phyloP scores from a whole-genome alignment of 352 stramenopile genomes.

The Globisporangium yorkense region DNA sequence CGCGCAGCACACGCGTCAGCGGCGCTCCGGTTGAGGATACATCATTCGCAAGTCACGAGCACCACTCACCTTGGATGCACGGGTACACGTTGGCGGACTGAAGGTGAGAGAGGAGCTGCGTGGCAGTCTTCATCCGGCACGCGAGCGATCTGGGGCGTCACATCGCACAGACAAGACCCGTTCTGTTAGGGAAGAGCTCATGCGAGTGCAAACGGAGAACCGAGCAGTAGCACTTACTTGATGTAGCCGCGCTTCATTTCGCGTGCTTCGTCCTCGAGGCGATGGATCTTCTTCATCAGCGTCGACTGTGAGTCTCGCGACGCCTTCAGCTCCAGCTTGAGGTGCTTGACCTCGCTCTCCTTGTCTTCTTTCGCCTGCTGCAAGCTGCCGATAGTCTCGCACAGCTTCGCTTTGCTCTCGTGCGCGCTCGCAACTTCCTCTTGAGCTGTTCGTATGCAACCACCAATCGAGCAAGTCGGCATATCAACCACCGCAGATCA shows the following conservation, averaged over 20 bases:
- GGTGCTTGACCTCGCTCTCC: slow-evolving; percentile 30
- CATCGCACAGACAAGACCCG: not conserved
- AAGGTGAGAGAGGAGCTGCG: slow-evolving; percentile 38
- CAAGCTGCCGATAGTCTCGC: slow-evolving; percentile 49
- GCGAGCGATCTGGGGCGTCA: slow-evolving; percentile 36
- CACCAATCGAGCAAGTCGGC: not conserved
- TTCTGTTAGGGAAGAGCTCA: not conserved
- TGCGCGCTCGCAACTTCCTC: slow-evolving; percentile 44
- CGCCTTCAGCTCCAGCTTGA: slow-evolving; percentile 38
- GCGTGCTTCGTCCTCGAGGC: slow-evolving; percentile 27
- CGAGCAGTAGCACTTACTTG: slow-evolving; percentile 18
- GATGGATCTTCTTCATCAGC: slow-evolving; percentile 41
- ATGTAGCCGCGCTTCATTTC: slow-evolving; percentile 57
- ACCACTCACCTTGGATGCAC: slow-evolving; percentile 11
- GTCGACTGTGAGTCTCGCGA: slow-evolving; percentile 36
- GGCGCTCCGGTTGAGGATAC: not conserved
- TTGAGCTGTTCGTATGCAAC: slow-evolving; percentile 26
- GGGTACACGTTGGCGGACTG: slow-evolving; percentile 19
- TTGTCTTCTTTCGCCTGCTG: slow-evolving; percentile 43
- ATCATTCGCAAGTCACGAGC: not conserved
- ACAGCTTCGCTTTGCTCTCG: slow-evolving; percentile 41
- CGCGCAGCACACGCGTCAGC: not conserved
- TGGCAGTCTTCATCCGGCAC: slow-evolving; percentile 46
- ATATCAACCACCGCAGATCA: too few relatives aligned
- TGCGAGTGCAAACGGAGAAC: not conserved